These are phyloP conservation scores for Acidiella bohemica DNA, from an alignment of 495 filamentous ascomycete genomes.

Conservation along the genomic window DNA sequence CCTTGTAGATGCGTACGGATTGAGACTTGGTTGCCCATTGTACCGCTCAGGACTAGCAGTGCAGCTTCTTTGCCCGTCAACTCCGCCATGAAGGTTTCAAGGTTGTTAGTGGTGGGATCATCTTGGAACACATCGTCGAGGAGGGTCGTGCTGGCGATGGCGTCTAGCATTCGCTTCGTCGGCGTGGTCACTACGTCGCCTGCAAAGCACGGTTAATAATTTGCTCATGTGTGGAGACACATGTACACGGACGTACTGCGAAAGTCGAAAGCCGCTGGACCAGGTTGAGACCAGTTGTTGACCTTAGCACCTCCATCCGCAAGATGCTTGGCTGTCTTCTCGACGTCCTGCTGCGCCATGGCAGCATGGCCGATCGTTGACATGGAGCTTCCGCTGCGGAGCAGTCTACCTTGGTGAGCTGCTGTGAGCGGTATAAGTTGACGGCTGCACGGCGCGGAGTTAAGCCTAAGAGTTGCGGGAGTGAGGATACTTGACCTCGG, in stretches of 20 bases:
- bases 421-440: too few relatives aligned
- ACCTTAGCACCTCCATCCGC: constrained; percentile 12
- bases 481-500: constrained; percentile 8
- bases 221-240: too few relatives aligned
- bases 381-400: too few relatives aligned
- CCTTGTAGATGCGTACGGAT: constrained; percentile 53
- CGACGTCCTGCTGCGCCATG: constrained; percentile 1
- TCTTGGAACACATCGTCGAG: constrained; percentile 73
- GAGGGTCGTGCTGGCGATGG: constrained; percentile 40
- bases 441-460: not conserved
- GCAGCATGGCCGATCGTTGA: constrained; percentile 3
- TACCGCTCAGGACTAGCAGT: constrained; percentile 72
- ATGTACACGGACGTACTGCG: too few relatives aligned
- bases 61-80: constrained; percentile 60
- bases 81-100: constrained; percentile 53
- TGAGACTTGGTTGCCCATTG: constrained; percentile 78
- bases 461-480: not conserved
- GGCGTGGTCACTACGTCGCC: constrained; percentile 81
- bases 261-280: constrained; percentile 53
- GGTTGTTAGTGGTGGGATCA: constrained; percentile 61
- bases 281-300: constrained; percentile 44
- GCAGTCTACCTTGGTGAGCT: too few relatives aligned
- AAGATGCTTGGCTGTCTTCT: constrained; percentile 11
- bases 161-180: constrained; percentile 62
- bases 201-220: constrained; percentile 23